These are phyloP conservation scores for Leccinum obscurum DNA, from an alignment of 768 basidiomycete genomes.

Conservation along the genomic window DNA sequence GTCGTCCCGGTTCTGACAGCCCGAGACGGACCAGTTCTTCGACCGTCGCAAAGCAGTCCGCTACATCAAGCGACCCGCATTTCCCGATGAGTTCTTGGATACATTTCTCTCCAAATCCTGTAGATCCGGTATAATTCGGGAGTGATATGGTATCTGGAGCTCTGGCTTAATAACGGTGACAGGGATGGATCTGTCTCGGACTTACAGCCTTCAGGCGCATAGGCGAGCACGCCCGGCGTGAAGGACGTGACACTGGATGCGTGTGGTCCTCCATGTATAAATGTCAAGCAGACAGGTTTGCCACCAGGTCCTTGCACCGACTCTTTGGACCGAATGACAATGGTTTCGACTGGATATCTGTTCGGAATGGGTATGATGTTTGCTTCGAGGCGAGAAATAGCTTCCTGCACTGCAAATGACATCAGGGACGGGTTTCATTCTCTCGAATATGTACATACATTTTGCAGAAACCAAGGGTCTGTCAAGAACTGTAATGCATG, in stretches of 20 bases:
- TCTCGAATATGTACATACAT: slow-evolving; percentile 31
- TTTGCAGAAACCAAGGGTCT: slow-evolving; percentile 39
- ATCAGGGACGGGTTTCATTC: neutral
- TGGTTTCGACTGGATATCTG: slow-evolving; percentile 52
- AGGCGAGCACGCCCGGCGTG: slow-evolving; percentile 40
- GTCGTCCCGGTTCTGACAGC: slow-evolving; percentile 50
- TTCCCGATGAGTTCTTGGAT: slow-evolving; percentile 54
- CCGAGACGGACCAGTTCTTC: slow-evolving; percentile 50
- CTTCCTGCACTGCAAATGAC: slow-evolving; percentile 38
- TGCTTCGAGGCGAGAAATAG: slow-evolving; percentile 41
- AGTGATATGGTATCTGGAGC: slow-evolving; percentile 54
- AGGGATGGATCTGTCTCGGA: neutral
- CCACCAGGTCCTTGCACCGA: slow-evolving; percentile 8
- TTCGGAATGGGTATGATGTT: slow-evolving; percentile 51
- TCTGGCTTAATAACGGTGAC: neutral
- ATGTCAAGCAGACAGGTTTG: slow-evolving; percentile 48
- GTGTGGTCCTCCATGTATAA: slow-evolving; percentile 69
- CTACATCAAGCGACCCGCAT: slow-evolving; percentile 65
- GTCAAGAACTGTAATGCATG: slow-evolving; percentile 37
- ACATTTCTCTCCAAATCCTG: slow-evolving; percentile 63
- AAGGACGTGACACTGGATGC: slow-evolving; percentile 48
- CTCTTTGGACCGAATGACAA: slow-evolving; percentile 44
- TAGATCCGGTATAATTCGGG: slow-evolving; percentile 68
- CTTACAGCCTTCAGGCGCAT: slow-evolving; percentile 65
- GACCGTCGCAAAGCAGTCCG: slow-evolving; percentile 60